A percentile compares a stretch with the other conserved stretches of the same genome.
phyloP scores from a whole-genome alignment of 768 basidiomycete genomes.

The Termitomyces sp. region DNA sequence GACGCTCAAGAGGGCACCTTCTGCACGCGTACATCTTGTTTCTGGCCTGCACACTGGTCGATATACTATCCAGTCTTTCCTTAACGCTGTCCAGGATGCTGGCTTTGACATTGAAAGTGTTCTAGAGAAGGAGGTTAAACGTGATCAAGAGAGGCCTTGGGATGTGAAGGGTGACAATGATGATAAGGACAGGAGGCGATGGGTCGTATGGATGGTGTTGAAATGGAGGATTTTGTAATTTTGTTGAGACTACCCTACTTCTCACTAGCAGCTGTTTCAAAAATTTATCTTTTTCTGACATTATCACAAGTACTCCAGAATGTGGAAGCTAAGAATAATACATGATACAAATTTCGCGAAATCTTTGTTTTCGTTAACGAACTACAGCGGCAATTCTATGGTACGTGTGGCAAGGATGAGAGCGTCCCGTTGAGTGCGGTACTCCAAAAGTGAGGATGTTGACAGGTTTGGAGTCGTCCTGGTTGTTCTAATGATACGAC shows the following conservation, averaged over 20 bases:
- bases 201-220: conserved; percentile 66
- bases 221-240: conserved; percentile 30
- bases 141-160: conserved; percentile 40
- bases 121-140: conserved; percentile 42
- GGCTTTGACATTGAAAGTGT: conserved; percentile 43
- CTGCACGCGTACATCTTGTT: conserved; percentile 57
- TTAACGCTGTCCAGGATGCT: conserved; percentile 28
- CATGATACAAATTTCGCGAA: not conserved
- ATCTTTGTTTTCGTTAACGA: not conserved
- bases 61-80: conserved; percentile 63
- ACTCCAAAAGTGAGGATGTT: conserved; percentile 44
- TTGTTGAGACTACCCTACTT: not conserved
- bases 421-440: conserved; percentile 15
- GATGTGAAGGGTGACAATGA: conserved; percentile 49
- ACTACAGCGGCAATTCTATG: not conserved
- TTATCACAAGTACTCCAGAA: not conserved
- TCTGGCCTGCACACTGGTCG: conserved; percentile 74
- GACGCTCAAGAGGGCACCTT: conserved; percentile 35
- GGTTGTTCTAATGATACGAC: conserved; percentile 26
- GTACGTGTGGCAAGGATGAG: conserved; percentile 17
- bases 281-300: not conserved
- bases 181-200: conserved; percentile 61
- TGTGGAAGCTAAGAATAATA: not conserved
- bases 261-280: too few relatives aligned
- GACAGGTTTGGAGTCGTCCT: conserved; percentile 31